These are phyloP conservation scores for Brassica carinata DNA, from an alignment of 345 rosid genomes.

Conservation along the genomic window DNA sequence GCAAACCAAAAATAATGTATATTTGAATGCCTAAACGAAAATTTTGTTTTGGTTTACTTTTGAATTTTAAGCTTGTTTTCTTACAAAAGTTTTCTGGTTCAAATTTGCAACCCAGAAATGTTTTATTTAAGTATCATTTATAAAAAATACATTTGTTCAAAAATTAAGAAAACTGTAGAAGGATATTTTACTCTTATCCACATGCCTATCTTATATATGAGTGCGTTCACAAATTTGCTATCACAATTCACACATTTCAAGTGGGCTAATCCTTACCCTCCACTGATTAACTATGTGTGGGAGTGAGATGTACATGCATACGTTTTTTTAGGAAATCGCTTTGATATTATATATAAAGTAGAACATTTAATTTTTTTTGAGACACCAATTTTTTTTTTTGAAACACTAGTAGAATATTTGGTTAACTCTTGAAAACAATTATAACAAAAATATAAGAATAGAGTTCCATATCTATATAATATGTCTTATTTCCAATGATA, in stretches of 20 bases:
- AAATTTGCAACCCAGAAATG: neutral
- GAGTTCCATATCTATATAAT: neutral
- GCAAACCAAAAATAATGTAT: neutral
- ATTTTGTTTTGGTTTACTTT: neutral
- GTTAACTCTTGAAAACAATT: neutral
- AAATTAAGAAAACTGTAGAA: neutral
- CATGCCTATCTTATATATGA: slow-evolving; percentile 11
- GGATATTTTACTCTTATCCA: slow-evolving; percentile 26
- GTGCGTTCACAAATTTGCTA: slow-evolving; percentile 28
- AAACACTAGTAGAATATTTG: neutral
- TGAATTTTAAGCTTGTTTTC: neutral
- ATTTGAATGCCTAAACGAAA: neutral
- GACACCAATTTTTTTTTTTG: too few relatives aligned
- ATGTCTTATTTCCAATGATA: neutral
- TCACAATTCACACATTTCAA: slow-evolving; percentile 14
- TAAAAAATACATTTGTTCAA: too few relatives aligned
- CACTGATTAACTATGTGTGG: neutral
- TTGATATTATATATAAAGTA: neutral
- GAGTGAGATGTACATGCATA: slow-evolving; percentile 4
- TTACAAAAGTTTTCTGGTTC: neutral
- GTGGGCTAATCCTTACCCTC: slow-evolving; percentile 20
- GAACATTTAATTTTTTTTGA: neutral
- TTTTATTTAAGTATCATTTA: neutral
- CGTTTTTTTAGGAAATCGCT: neutral
- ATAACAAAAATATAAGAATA: neutral